Base-by-base conservation (phyloP, 371 early-diverging fungal species). In the Actinomortierella wolfii region DNA sequence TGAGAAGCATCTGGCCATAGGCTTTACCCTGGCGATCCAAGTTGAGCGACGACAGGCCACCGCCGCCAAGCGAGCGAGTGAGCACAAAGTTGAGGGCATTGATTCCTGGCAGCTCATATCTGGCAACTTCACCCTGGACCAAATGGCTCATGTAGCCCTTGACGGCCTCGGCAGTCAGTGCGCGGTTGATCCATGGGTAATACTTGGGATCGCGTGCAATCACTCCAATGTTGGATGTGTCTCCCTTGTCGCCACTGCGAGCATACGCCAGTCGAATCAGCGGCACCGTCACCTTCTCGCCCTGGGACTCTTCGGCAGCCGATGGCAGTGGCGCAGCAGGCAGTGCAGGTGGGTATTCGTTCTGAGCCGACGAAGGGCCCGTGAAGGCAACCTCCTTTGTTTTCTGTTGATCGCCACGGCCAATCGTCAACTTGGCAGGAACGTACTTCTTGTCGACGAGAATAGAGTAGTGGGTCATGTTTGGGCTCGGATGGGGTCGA, bases 21-120 rank as follows among this genome's bases (percentile, higher is more conserved):
- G 89, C 87, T 62, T 91, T 91, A 53, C 91, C 91, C 64, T 91
- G 89, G 39, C 88, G 80, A 79, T 91, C 91, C 57, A 89, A 63
- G 23, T 82, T 77, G 53, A 89, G 44, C 5, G 90, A 89, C 51
- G 85, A 81, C 21, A 91, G 76, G 4, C 91, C 91, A 46, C 91
- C 91, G 2, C 91, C 91, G 26, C 88, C 89, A 7, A 91, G 58
- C 9, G 86, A 81, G 48, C 78, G 80, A 0, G 90, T 89, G 25
- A 89, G 67, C 7, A 91, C 88, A 82, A 91, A 91, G 64, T 91
- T 91, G 61, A 91, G 62, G n/a, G 83, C 85, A 56, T 78, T 56
- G 6, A 79, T 66, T 1, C 89, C 91, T 4, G 88, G 88, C 9
- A 89, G 76, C 64, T 86, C 86, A 67, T 84, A 89, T 18, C 89